Evolutionary conservation across 768 basidiomycete species (phyloP).

Genomic region (Termitomyces sp.): DNA sequence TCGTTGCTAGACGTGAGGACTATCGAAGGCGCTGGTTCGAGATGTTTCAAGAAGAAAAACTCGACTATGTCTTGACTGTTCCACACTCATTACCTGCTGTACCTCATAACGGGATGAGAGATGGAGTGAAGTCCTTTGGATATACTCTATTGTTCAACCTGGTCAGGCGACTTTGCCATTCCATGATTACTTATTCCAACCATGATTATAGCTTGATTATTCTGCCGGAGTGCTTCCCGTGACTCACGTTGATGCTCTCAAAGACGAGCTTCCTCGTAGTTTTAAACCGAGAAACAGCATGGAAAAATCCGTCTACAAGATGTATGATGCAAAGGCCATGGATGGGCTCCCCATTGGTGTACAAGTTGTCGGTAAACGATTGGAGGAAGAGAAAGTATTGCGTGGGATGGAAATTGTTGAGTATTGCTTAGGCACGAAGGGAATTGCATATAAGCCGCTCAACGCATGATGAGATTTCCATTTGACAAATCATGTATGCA

Average conservation of each 20-base stretch:
- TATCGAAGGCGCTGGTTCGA: conserved; percentile 39
- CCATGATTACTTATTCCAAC: background rate
- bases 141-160: conserved; percentile 64
- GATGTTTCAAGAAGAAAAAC: conserved; percentile 30
- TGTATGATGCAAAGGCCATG: conserved; percentile 50
- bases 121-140: conserved; percentile 46
- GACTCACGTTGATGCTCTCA: conserved; percentile 39
- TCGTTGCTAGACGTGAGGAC: conserved; percentile 43
- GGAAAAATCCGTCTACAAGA: conserved; percentile 40
- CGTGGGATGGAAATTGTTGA: conserved; percentile 55
- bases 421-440: conserved; percentile 22
- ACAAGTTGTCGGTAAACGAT: conserved; percentile 51
- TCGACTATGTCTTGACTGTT: conserved; percentile 58
- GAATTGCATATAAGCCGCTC: conserved; percentile 18
- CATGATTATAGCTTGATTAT: conserved; percentile 35
- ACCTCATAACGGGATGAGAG: conserved; percentile 47
- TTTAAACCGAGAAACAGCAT: conserved; percentile 37
- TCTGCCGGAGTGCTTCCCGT: conserved; percentile 57
- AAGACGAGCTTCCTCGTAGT: conserved; percentile 31
- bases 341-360: conserved; percentile 57
- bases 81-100: conserved; percentile 54
- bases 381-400: conserved; percentile 63
- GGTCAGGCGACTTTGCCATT: conserved; percentile 25
- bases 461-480: background rate
- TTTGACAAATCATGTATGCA: background rate